Base-by-base conservation (phyloP, 148 eudicot genomes). In the Vaccinium corymbosum region DNA sequence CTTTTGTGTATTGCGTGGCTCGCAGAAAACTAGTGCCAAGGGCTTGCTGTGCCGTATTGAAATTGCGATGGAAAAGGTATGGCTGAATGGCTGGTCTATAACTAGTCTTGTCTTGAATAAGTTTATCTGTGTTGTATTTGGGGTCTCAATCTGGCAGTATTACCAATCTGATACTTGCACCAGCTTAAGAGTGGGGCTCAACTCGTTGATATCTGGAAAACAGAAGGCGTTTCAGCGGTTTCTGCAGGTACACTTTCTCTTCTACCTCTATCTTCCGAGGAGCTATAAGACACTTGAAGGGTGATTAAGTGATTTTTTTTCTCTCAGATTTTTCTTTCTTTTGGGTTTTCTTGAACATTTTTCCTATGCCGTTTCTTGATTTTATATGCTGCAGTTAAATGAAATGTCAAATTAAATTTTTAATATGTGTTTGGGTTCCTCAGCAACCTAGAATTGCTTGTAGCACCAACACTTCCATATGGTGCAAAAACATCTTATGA, bases 21-120 rank as follows among this genome's bases (percentile, higher is more conserved):
- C 99, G 17, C 84, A 83, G 85, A 96, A 85, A 88, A 85, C 84
- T 61, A 86, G 84, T 85, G 92, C 94, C 27, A 89, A 89, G 84
- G 81, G 80, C 70, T 82, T 96, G 86, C 85, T 91, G 61, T 83
- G 78, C 84, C 90, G 84, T 77, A 86, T 93, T 74, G 86, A 92
- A 57, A 46, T 86, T 48, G 92, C 88, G 72, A 82, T 93, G 89
- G 86, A 83, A 86, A 93, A 96, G 97, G 99, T 94, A 91, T 86
- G 87, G 77, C 82, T 82, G 50, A 72, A 80, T 17, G 20, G 51
- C 68, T 82, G 57, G 32, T 66, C 66, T 68, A 70, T 46, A 79
- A 71, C 9, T 62, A 29, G 78, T 74, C 19, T 83, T 81, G 71
- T n/a, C 52, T 83, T 32, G n/a, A 59, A 25, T 22, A 84, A 76